Percentiles rank a stretch among this genome's conserved stretches.
phyloP scores from a whole-genome alignment of 768 basidiomycete genomes.

The Thelephora aurantiotincta region DNA sequence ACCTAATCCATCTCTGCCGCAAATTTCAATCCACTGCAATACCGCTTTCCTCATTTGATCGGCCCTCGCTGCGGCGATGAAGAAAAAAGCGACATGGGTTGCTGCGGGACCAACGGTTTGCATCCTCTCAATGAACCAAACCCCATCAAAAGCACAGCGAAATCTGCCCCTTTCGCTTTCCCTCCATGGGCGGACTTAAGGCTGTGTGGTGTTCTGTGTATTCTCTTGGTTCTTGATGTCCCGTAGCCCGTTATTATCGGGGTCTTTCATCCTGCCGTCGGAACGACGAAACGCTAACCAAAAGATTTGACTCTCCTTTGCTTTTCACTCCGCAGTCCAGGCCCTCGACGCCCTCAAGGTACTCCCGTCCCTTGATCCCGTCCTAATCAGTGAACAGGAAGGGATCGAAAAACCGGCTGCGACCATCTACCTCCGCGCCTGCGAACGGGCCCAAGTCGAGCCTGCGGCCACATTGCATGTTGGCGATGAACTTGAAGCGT shows the following conservation, averaged over 20 bases:
- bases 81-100: too few species aligned
- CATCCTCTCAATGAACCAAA: too few species aligned
- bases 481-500: constrained; percentile 64
- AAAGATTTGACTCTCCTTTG: background rate
- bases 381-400: constrained; percentile 60
- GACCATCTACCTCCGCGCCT: constrained; percentile 42
- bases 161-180: too few species aligned
- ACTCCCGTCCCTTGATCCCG: constrained; percentile 29
- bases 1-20: too few species aligned
- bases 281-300: background rate
- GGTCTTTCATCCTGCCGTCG: constrained; percentile 17
- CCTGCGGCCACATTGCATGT: constrained; percentile 46
- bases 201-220: too few species aligned
- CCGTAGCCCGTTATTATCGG: background rate
- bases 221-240: background rate
- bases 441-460: constrained; percentile 18
- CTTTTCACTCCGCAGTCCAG: constrained; percentile 13
- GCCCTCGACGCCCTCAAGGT: constrained; percentile 50
- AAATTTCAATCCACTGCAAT: too few species aligned
- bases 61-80: too few species aligned
- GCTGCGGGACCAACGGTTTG: too few species aligned
- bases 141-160: too few species aligned
- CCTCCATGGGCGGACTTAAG: too few species aligned
- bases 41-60: too few species aligned
- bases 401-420: constrained; percentile 53